Evolutionary conservation across 2,329 filamentous ascomycete species (phyloP).

Genomic region (Hypoxylon sp.): DNA sequence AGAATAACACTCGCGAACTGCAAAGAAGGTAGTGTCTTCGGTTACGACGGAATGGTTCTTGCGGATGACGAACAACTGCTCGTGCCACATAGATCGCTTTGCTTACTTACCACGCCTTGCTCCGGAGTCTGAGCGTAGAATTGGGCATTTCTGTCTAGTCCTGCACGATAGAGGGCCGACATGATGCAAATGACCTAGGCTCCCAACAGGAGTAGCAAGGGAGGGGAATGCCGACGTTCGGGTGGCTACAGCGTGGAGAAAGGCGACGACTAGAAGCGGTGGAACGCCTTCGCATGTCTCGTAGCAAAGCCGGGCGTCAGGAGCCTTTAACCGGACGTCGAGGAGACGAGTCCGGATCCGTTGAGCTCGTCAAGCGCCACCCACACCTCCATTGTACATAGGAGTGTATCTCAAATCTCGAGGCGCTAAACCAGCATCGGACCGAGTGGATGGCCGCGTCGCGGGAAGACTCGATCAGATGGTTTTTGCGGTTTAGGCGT

Average conservation of each 20-base stretch:
- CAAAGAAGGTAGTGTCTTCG: constrained; percentile 9
- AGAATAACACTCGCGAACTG: constrained; percentile 1
- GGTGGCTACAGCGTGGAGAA: constrained; percentile 34
- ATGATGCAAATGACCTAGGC: constrained; percentile 23
- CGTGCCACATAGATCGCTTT: constrained; percentile 9
- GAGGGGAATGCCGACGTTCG: constrained; percentile 29
- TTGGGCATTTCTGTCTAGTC: constrained; percentile 2
- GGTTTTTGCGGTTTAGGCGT: constrained; percentile 8
- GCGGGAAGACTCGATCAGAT: constrained; percentile 16
- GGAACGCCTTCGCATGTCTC: constrained; percentile 20
- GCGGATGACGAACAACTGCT: constrained; percentile 8
- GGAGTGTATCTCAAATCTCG: constrained; percentile 15
- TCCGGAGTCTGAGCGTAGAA: constrained; percentile 4
- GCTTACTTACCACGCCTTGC: constrained; percentile 1
- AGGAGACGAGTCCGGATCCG: constrained; percentile 21
- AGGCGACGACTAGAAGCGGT: constrained; percentile 29
- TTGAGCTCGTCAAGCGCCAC: constrained; percentile 14
- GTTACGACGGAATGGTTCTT: background rate
- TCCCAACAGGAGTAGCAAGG: constrained; percentile 15
- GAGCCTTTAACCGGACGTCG: constrained; percentile 8
- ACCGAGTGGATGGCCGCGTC: constrained; percentile 18
- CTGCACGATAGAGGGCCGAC: constrained; percentile 16
- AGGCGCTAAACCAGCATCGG: constrained; percentile 31
- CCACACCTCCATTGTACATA: constrained; percentile 11
- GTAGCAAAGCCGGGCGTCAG: constrained; percentile 16